Evolutionary conservation across 2,329 filamentous ascomycete species (phyloP).

Genomic region (Penicillium sp.): DNA sequence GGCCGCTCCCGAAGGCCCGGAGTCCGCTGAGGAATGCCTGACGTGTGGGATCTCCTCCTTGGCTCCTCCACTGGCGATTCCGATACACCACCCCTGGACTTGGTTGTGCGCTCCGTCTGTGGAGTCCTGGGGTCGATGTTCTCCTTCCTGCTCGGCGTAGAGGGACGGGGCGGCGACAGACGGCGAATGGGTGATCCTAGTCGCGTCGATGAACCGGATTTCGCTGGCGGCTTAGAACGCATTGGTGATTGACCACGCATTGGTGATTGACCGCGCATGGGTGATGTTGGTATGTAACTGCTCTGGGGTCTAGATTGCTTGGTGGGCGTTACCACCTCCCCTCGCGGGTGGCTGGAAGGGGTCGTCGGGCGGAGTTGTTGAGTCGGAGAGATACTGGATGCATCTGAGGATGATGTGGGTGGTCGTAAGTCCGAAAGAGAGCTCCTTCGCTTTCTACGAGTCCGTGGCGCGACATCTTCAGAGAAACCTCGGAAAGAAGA

Average conservation of each 20-base stretch:
- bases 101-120: conserved; percentile 35
- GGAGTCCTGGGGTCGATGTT: conserved; percentile 39
- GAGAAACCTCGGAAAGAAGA: conserved; percentile 55
- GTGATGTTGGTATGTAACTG: conserved; percentile 31
- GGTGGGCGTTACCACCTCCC: conserved; percentile 32
- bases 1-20: conserved; percentile 38
- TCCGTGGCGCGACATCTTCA: conserved; percentile 42
- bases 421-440: conserved; percentile 82
- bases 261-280: conserved; percentile 24
- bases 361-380: conserved; percentile 41
- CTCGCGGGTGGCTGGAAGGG: conserved; percentile 30
- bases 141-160: conserved; percentile 41
- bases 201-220: conserved; percentile 31
- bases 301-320: conserved; percentile 32
- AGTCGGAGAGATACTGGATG: conserved; percentile 37
- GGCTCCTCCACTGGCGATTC: conserved; percentile 38
- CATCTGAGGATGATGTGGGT: conserved; percentile 62
- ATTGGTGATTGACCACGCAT: conserved; percentile 22
- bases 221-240: conserved; percentile 35
- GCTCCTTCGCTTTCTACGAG: conserved; percentile 78
- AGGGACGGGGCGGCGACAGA: conserved; percentile 35
- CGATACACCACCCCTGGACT: conserved; percentile 35
- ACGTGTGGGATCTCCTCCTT: conserved; percentile 49
- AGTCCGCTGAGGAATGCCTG: conserved; percentile 50
- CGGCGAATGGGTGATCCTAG: conserved; percentile 33